Percentiles rank a stretch among this genome's conserved stretches.
phyloP scores from a whole-genome alignment of 305 asterid genomes.

The Rubia peregrina region DNA sequence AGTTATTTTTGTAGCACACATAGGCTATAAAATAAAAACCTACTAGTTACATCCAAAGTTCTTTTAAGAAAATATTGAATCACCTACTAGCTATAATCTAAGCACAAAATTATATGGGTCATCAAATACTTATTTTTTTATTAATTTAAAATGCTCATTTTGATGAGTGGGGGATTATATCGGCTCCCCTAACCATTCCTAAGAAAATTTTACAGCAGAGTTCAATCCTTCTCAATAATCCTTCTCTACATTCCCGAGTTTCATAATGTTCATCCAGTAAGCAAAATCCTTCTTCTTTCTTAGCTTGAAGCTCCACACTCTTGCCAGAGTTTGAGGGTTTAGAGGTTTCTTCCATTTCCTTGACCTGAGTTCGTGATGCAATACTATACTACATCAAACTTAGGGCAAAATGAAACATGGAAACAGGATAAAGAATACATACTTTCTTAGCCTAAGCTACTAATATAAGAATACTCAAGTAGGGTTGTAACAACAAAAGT shows the following conservation, averaged over 20 bases:
- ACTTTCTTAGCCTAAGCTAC: neutral
- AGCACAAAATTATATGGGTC: too few relatives aligned
- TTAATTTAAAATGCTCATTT: too few relatives aligned
- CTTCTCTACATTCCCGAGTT: constrained; percentile 68
- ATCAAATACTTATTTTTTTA: too few relatives aligned
- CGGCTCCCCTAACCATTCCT: too few relatives aligned
- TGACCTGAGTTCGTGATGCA: constrained; percentile 40
- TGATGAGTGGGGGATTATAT: too few relatives aligned
- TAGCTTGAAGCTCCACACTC: constrained; percentile 57
- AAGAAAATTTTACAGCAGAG: too few relatives aligned
- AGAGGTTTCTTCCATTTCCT: constrained; percentile 64
- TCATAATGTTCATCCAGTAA: constrained; percentile 74
- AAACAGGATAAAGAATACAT: neutral
- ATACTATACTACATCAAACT: neutral
- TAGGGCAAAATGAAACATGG: constrained; percentile 2
- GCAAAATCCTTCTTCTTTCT: constrained; percentile 59
- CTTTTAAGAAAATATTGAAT: too few relatives aligned
- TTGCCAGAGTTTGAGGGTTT: constrained; percentile 36
- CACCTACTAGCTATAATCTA: too few relatives aligned
- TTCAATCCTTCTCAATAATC: constrained; percentile 21
- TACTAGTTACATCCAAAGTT: too few relatives aligned
- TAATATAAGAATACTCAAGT: neutral
- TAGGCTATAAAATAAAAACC: too few relatives aligned
- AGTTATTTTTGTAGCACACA: too few relatives aligned
- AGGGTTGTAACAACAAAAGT: neutral